Conservation (phyloP, 2,329 filamentous ascomycete species). For the Talaromyces sp. region DNA sequence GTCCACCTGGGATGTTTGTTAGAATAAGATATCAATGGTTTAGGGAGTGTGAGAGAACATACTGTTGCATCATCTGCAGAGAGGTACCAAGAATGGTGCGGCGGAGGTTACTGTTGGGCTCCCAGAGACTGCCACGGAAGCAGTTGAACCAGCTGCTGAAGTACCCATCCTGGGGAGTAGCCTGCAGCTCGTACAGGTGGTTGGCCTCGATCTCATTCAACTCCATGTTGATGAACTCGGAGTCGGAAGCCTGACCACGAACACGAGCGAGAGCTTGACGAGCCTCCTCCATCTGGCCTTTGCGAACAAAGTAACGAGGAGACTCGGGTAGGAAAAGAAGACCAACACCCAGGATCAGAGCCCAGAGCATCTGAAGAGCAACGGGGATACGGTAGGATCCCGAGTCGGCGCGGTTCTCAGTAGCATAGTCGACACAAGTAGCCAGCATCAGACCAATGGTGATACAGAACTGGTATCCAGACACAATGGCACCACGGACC, state of each 20-base stretch:
- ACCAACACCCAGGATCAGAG: conserved; percentile 71
- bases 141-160: conserved; percentile 69
- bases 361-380: conserved; percentile 78
- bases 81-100: conserved; percentile 72
- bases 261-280: conserved; percentile 65
- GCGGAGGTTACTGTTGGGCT: conserved; percentile 61
- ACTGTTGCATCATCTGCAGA: conserved; percentile 78
- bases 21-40: conserved; percentile 11
- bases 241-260: conserved; percentile 72
- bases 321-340: conserved; percentile 81
- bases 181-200: conserved; percentile 76
- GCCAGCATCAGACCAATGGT: conserved; percentile 78
- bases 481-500: conserved; percentile 77
- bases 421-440: conserved; percentile 72
- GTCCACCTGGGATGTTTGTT: conserved; percentile 52
- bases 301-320: conserved; percentile 82
- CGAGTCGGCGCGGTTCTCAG: conserved; percentile 63
- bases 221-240: conserved; percentile 75
- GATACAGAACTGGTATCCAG: conserved; percentile 81
- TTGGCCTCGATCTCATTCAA: conserved; percentile 86
- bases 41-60: not conserved
- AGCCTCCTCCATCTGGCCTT: conserved; percentile 68
- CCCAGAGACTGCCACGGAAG: conserved; percentile 59
- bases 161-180: conserved; percentile 68
- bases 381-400: conserved; percentile 81